Evolutionary conservation across 441 rosid genomes (phyloP).

Genomic region (Breynia disticha): DNA sequence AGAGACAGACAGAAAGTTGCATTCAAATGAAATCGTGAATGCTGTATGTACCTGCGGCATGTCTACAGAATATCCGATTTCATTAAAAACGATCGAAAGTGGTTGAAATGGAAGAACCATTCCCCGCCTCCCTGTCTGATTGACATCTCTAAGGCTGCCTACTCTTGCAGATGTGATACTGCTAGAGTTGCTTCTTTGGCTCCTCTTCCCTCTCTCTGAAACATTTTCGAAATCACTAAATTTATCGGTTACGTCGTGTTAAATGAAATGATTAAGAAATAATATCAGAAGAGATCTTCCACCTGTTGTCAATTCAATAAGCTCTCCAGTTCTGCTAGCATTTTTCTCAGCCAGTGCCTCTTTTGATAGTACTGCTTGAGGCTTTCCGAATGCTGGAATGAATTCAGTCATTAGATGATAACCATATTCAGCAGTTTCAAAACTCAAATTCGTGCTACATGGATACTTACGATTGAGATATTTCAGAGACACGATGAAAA

Average conservation of each 20-base stretch:
- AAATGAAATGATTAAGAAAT: neutral
- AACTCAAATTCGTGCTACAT: neutral
- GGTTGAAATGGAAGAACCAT: slow-evolving; percentile 76
- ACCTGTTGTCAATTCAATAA: slow-evolving; percentile 6
- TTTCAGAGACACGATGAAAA: slow-evolving; percentile 36
- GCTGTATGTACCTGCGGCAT: slow-evolving; percentile 46
- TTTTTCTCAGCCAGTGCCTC: slow-evolving; percentile 22
- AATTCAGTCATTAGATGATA: neutral
- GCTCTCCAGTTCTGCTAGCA: slow-evolving; percentile 3
- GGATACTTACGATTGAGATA: slow-evolving; percentile 45
- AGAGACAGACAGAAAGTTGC: neutral
- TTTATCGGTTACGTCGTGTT: neutral
- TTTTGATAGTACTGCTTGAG: slow-evolving; percentile 37
- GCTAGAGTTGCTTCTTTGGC: neutral
- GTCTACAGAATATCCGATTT: slow-evolving; percentile 43
- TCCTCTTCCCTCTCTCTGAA: neutral
- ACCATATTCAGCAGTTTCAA: neutral
- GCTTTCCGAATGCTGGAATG: slow-evolving; percentile 53
- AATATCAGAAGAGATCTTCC: slow-evolving; percentile 1
- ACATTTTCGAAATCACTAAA: neutral
- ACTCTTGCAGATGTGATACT: neutral
- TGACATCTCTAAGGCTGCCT: neutral
- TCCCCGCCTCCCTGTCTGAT: slow-evolving; percentile 34
- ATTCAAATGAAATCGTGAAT: neutral
- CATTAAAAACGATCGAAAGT: slow-evolving; percentile 47